Percentiles rank a stretch among this genome's conserved stretches.
These are phyloP conservation scores for Mycena vulgaris DNA, from an alignment of 768 basidiomycete species.

Conservation along the genomic window DNA sequence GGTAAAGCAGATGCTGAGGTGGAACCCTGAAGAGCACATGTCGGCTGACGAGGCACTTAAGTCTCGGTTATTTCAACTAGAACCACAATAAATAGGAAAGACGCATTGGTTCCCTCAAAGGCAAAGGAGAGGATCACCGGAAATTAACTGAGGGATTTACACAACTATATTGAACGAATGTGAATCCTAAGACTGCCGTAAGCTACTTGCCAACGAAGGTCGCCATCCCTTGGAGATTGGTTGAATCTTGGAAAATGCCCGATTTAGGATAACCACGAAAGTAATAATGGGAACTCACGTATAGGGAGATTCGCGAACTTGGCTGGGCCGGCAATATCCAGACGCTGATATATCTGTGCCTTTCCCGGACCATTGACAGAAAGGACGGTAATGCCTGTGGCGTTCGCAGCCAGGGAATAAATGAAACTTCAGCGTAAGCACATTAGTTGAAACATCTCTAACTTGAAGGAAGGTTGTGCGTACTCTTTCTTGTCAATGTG, in stretches of 20 bases:
- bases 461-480: not conserved
- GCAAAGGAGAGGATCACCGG: no score
- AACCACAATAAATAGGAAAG: not conserved
- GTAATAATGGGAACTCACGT: conserved; percentile 42
- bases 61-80: not conserved
- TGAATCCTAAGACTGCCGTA: no score
- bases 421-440: conserved; percentile 52
- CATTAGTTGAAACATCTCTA: not conserved
- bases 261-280: conserved; percentile 4
- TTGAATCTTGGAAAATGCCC: not conserved
- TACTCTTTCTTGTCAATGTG: conserved; percentile 32
- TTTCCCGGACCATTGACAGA: conserved; percentile 55
- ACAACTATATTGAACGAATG: no score
- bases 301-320: conserved; percentile 44
- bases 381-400: conserved; percentile 57
- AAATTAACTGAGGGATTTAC: no score
- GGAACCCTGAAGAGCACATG: not conserved
- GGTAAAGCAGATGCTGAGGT: conserved; percentile 6
- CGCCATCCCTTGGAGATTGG: conserved; percentile 36
- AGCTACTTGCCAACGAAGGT: conserved; percentile 25
- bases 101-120: no score
- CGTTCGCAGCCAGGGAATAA: conserved; percentile 56
- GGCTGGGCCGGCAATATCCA: conserved; percentile 46
- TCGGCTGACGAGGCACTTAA: not conserved
- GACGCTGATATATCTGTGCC: conserved; percentile 35